Evolutionary conservation across 225 moss, liverwort and hornwort genomes (phyloP), one percentile per base, ranked within the genome.

Genomic region (Polytrichum formosum): DNA sequence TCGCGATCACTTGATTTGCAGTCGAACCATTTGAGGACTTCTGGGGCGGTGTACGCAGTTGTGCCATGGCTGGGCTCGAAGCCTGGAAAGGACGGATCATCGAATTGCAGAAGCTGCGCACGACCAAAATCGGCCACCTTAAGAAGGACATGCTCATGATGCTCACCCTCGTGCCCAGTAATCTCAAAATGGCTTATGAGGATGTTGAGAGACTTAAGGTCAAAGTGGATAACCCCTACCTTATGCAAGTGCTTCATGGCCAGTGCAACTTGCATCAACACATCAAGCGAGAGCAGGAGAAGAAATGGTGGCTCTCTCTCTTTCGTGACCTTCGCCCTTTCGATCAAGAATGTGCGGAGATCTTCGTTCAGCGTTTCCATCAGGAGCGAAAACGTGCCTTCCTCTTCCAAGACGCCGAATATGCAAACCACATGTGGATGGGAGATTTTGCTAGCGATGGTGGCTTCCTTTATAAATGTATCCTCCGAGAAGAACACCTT

Each of bases 61-160:
- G 81, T 68, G 10, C 28, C 70, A 67, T 5, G 0, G 18, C 55
- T 58, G 53, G 71, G 59, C 25, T 60, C 17, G 31, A 78, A 82
- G 67, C 19, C n/a, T 37, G 37, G 37, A 37, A 10, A 37, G 5
- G 16, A 53, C 8, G 56, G 64, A 6, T 18, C 61, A 61, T 28
- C 20, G 7, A 68, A 23, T 28, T 35, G 30, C 20, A 70, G 21
- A 1, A 1, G 7, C 56, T 18, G 70, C 59, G 81, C 71, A 67
- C 64, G 67, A 9, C 72, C 78, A 2, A 78, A 78, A 72, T 82
- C 82, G 28, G 78, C 74, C 53, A 82, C 68, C 68, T 82, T 82
- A 3, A 75, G 72, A 8, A 78, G 63, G 64, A 56, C 64, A 46
- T 21, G 27, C 6, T 21, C 25, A n/a, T n/a, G 7, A 10, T 37